phyloP scores from a whole-genome alignment of 108 stramenopile species.

The Pseudonitzschia delicatissima region DNA sequence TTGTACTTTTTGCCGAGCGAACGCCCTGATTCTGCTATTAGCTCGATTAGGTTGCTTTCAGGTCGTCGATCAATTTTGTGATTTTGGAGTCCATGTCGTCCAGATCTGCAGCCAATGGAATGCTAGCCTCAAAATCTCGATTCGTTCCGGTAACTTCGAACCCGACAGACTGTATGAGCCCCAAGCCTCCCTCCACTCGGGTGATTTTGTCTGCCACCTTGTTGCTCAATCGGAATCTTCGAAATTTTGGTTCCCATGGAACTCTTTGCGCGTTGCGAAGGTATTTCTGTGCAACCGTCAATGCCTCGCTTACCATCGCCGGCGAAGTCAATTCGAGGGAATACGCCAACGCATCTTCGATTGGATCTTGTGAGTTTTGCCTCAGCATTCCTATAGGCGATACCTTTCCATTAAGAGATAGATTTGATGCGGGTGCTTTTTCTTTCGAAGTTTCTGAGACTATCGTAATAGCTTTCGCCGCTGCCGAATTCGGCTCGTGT shows the following conservation, averaged over 20 bases:
- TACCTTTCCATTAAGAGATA: slow-evolving; percentile 18
- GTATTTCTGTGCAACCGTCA: slow-evolving; percentile 60
- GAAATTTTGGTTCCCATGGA: slow-evolving; percentile 63
- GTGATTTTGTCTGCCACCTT: slow-evolving; percentile 71
- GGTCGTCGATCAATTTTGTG: slow-evolving; percentile 4
- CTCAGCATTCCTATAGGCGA: slow-evolving; percentile 1
- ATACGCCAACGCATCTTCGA: slow-evolving; percentile 25
- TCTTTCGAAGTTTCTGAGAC: slow-evolving; percentile 40
- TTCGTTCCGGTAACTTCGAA: slow-evolving; percentile 53
- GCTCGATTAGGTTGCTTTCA: background rate
- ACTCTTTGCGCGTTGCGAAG: slow-evolving; percentile 54
- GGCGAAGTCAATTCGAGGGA: slow-evolving; percentile 29
- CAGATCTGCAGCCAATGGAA: slow-evolving; percentile 44
- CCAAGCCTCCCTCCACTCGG: slow-evolving; percentile 46
- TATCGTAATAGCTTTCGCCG: slow-evolving; percentile 45
- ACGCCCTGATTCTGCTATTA: background rate
- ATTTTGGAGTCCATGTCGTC: slow-evolving; percentile 11
- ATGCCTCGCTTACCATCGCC: slow-evolving; percentile 17
- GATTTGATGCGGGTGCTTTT: background rate
- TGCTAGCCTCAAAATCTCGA: slow-evolving; percentile 59
- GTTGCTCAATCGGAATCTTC: slow-evolving; percentile 63
- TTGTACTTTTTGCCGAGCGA: background rate
- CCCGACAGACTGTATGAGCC: slow-evolving; percentile 47
- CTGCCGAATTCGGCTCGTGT: slow-evolving; percentile 49
- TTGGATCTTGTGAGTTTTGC: background rate